phyloP scores from a whole-genome alignment of 257 asterid species.

The Ilex asprella region DNA sequence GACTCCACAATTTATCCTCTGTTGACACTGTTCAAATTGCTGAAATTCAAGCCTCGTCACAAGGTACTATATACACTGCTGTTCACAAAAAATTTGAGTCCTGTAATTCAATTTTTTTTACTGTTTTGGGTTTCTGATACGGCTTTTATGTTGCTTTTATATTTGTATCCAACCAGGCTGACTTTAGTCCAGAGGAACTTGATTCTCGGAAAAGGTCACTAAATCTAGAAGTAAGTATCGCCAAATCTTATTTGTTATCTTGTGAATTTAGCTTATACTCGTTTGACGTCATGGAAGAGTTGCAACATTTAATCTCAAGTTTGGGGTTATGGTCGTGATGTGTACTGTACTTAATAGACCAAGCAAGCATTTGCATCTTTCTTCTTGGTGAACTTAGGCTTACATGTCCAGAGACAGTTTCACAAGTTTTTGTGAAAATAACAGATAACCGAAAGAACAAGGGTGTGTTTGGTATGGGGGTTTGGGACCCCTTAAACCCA shows the following conservation, averaged over 20 bases:
- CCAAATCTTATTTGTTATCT: background rate
- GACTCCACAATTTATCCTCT: slow-evolving; percentile 68
- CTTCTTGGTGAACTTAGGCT: background rate
- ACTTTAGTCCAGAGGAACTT: slow-evolving; percentile 80
- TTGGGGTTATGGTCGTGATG: no score
- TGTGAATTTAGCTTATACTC: background rate
- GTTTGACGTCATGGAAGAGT: background rate
- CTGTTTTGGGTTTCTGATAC: background rate
- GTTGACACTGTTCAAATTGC: slow-evolving; percentile 47
- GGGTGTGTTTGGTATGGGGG: no score
- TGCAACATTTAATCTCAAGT: no score
- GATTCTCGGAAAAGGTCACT: slow-evolving; percentile 61
- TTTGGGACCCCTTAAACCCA: no score
- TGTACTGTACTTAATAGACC: no score
- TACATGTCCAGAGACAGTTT: no score
- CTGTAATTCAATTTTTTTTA: background rate
- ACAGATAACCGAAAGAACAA: no score
- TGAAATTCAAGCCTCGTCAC: slow-evolving; percentile 51
- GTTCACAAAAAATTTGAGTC: no score
- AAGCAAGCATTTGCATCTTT: background rate
- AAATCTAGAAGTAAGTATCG: slow-evolving; percentile 32
- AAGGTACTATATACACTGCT: slow-evolving; percentile 29
- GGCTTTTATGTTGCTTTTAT: background rate
- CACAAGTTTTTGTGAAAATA: no score
- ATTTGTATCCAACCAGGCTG: slow-evolving; percentile 41